phyloP scores from a whole-genome alignment of 2,329 filamentous ascomycete species.

The Arachnopeziza araneosa region DNA sequence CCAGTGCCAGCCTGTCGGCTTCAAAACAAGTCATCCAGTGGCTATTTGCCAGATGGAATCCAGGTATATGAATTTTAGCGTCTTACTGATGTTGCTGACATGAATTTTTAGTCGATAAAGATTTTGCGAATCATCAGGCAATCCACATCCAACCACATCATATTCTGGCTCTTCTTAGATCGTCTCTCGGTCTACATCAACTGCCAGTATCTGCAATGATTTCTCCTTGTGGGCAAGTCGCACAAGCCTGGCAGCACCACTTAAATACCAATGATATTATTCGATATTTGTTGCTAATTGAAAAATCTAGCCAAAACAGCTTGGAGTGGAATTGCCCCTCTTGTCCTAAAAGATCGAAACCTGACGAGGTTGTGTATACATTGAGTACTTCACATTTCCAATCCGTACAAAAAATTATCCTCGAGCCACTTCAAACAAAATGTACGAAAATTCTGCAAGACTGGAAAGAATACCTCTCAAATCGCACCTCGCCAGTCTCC shows the following conservation, averaged over 20 bases:
- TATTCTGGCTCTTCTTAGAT: conserved; percentile 62
- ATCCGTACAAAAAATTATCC: conserved; percentile 24
- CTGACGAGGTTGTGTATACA: conserved; percentile 8
- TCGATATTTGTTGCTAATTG: conserved; percentile 51
- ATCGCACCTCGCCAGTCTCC: conserved; percentile 23
- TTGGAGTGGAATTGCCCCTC: conserved; percentile 10
- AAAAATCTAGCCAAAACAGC: conserved; percentile 14
- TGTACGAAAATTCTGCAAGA: conserved; percentile 20
- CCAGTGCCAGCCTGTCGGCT: conserved; percentile 60
- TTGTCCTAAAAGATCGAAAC: conserved; percentile 17
- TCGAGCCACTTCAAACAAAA: conserved; percentile 29
- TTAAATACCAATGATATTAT: conserved; percentile 39
- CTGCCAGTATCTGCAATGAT: conserved; percentile 8
- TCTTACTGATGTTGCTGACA: not conserved
- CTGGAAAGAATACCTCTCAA: conserved; percentile 22
- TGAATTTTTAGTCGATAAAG: conserved; percentile 50
- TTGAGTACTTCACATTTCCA: conserved; percentile 26
- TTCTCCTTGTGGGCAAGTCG: conserved; percentile 24
- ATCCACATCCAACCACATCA: conserved; percentile 59
- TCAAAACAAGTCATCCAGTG: conserved; percentile 72
- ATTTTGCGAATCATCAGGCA: conserved; percentile 60
- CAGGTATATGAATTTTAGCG: conserved; percentile 50
- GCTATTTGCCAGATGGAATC: conserved; percentile 77
- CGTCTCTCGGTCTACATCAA: conserved; percentile 52
- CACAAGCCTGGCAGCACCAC: conserved; percentile 29